Conservation (phyloP, 768 basidiomycete genomes). For the Peribolospora baueri region DNA sequence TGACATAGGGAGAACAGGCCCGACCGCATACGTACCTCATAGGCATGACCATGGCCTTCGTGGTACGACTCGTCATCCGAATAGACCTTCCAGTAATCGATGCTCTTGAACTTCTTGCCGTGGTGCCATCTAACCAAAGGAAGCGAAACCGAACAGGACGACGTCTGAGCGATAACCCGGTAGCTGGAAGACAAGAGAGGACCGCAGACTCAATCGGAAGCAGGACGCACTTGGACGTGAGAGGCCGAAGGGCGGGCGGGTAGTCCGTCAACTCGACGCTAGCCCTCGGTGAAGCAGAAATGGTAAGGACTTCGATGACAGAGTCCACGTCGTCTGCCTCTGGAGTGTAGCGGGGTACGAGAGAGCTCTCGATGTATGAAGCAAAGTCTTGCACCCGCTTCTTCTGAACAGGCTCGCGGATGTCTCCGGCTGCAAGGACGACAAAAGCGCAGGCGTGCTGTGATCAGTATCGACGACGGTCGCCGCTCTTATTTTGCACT, state of each 20-base stretch:
- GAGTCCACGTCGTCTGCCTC: not conserved
- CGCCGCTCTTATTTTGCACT: not conserved
- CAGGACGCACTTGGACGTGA: too few species aligned
- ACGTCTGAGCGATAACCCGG: not conserved
- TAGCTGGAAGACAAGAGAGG: not conserved
- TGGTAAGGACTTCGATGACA: conserved; percentile 19
- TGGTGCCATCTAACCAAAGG: not conserved
- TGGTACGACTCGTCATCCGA: conserved; percentile 5
- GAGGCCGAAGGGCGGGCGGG: not conserved
- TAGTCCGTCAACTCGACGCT: not conserved
- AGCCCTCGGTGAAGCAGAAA: not conserved
- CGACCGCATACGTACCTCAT: conserved; percentile 4
- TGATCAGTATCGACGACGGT: conserved; percentile 3
- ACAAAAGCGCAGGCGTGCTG: not conserved
- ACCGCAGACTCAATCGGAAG: not conserved
- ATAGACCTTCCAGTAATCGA: conserved; percentile 9
- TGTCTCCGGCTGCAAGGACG: conserved; percentile 12
- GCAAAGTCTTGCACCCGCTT: conserved; percentile 8
- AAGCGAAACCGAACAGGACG: not conserved
- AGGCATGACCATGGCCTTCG: conserved; percentile 13
- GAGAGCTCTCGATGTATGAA: conserved; percentile 6
- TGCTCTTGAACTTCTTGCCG: not conserved
- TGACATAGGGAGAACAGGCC: too few species aligned
- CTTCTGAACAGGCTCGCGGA: conserved; percentile 8
- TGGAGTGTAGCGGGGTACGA: conserved; percentile 14